Percentiles rank a stretch among this genome's conserved stretches.
Conservation (phyloP, 2,329 filamentous ascomycete genomes). For the Epichloe typhina region DNA sequence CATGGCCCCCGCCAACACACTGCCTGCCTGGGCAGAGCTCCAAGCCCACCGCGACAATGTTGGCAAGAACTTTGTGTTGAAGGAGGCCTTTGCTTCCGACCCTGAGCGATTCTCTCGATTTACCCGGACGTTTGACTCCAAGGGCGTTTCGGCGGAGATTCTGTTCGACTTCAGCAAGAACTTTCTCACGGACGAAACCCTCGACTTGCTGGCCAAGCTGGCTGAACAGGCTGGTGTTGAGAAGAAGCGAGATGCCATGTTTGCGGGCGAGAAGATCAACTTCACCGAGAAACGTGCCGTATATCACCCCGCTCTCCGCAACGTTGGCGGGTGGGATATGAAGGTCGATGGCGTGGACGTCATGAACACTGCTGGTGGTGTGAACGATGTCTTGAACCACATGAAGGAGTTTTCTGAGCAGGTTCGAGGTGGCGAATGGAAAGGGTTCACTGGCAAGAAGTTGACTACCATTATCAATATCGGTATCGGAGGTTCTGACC, state of each 20-base stretch:
- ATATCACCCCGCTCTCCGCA: constrained; percentile 88
- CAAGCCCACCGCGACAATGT: constrained; percentile 79
- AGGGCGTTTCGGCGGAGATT: constrained; percentile 72
- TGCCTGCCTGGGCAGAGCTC: constrained; percentile 79
- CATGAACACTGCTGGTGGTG: constrained; percentile 75
- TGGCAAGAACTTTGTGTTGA: constrained; percentile 82
- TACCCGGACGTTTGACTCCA: constrained; percentile 71
- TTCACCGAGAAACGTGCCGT: constrained; percentile 95
- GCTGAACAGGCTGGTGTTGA: constrained; percentile 85
- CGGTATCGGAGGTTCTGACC: constrained; percentile 94
- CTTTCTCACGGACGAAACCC: constrained; percentile 86
- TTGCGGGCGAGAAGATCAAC: constrained; percentile 96
- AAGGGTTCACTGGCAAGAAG: constrained; percentile 93
- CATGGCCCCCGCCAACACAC: constrained; percentile 75
- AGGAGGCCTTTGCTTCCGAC: constrained; percentile 84
- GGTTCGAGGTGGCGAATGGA: constrained; percentile 90
- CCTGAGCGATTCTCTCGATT: constrained; percentile 82
- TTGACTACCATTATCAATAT: constrained; percentile 95
- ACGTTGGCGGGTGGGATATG: constrained; percentile 69
- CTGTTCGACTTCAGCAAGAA: constrained; percentile 99
- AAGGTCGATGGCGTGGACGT: constrained; percentile 87
- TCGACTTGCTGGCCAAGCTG: constrained; percentile 74
- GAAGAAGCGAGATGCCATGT: constrained; percentile 94
- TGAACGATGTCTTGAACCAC: constrained; percentile 83
- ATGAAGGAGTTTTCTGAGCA: constrained; percentile 98